Evolutionary conservation across 1,139 yeast genomes (phyloP), one percentile per base, ranked within the genome.

Genomic region (Ashbya aceris): DNA sequence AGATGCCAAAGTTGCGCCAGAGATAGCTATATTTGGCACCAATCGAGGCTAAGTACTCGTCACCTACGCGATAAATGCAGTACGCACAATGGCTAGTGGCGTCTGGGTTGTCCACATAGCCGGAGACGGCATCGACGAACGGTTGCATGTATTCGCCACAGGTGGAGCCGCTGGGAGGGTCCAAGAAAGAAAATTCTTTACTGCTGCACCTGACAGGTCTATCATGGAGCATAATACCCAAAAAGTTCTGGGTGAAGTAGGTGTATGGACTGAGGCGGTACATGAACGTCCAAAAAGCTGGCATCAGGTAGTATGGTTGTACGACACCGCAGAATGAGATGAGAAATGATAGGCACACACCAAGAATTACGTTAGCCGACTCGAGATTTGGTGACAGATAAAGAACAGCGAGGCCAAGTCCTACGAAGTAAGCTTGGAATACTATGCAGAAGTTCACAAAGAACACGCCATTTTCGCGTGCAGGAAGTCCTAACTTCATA

Each of bases 281-380:
- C 84, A 83, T 79, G 67, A 83, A 85, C 2, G 68, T 71, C 80
- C 81, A 82, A 65, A 83, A 81, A 1, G 79, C 77, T n/a, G 83
- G 83, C 73, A 79, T 71, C 44, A 73, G 64, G 3, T 53, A 44
- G 14, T 62, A 65, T 11, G 82, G 81, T 55, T 77, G 83, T 41
- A 76, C 73, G 45, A 79, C 79, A 58, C 85, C 85, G 54, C 79
- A 72, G 65, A 77, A 77, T 8, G 72, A 66, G 43, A 78, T 67
- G 62, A 76, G 63, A 47, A 78, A 73, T 6, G 79, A 66, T 49
- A 75, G 66, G 47, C 69, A 65, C 54, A 76, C 65, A 45, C 77
- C 74, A 42, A 71, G 67, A 37, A 78, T 62, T 35, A 77, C 77
- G 36, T 74, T 72, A 3, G 84, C 82, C 27, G 83, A 73, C 48